Evolutionary conservation across 306 rosid genomes (phyloP).

Genomic region (Boehmeria nivea): DNA sequence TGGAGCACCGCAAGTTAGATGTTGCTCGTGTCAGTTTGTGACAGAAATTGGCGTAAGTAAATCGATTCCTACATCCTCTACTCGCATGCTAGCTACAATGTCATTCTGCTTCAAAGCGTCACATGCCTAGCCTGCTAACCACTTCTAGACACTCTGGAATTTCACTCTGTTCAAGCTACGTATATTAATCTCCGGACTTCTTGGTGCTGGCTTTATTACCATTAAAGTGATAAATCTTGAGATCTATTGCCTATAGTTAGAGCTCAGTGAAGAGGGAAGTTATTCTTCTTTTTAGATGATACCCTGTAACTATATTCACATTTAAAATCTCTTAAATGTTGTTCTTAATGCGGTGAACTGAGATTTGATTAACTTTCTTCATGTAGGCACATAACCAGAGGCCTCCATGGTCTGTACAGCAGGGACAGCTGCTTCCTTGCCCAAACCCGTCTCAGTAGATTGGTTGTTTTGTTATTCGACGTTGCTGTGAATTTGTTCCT

Average conservation of each 20-base stretch:
- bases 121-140: no score
- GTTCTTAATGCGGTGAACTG: no score
- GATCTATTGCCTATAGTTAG: no score
- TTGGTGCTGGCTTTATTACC: no score
- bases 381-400: slow-evolving; percentile 69
- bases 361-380: slow-evolving; percentile 2
- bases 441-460: no score
- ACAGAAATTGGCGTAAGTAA: slow-evolving; percentile 75
- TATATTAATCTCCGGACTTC: neutral
- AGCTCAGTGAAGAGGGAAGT: neutral
- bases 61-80: neutral
- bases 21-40: slow-evolving; percentile 66
- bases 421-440: slow-evolving; percentile 38
- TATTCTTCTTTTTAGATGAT: neutral
- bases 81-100: neutral
- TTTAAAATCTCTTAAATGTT: no score
- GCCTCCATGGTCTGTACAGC: slow-evolving; percentile 84
- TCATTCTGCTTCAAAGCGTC: no score
- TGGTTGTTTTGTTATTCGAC: no score
- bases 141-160: no score
- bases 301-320: no score
- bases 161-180: neutral
- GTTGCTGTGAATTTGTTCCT: no score
- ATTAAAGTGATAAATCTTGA: no score
- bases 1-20: slow-evolving; percentile 76